Evolutionary conservation across 1,139 yeast species (phyloP), one percentile per base, ranked within the genome.

Genomic region (Geotrichum aggregatum): DNA sequence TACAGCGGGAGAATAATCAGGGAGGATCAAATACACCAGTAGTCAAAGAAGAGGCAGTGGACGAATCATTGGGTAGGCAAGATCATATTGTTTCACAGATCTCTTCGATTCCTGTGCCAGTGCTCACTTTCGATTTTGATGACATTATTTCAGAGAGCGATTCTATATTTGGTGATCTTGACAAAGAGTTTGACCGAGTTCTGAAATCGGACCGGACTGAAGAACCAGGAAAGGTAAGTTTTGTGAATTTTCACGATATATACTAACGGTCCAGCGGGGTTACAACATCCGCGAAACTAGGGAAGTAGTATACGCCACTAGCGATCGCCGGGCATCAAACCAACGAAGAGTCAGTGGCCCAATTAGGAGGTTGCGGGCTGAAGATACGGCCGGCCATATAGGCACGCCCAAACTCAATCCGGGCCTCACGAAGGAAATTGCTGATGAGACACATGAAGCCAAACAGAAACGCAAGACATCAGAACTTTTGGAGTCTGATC

Each of bases 61-160:
- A 26, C 3, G 13, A 34, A 28, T 8, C 30, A 21, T 31, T 73
- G 51, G 64, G 70, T 44, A 71, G 70, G 1, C 69, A 75, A 44
- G 69, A 74, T 16, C 77, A 75, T 24, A 59, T 73, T 40, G 76
- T 68, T 56, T 76, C 73, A 53, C 70, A 66, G 35, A 78, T 79
- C 0, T 73, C 78, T 2, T 69, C 75, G 38, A 71, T 73, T 2
- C 61, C 64, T 18, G 77, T 75, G n/a, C 64, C 64, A 13, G 26
- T 59, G 44, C 58, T 65, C 28, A 60, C 61, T 24, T 57, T 64
- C 31, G 54, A 57, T 24, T 57, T 59, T 22, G 69, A 70, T 16
- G 74, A 69, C 13, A 72, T 72, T 10, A 66, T 73, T 19, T 45
- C 54, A 6, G 54, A 50, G 22, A 76, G 72, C 40, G 76, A 73